Conservation (phyloP, 192 early-diverging fungal genomes). For the Backusella tarrabulga region DNA sequence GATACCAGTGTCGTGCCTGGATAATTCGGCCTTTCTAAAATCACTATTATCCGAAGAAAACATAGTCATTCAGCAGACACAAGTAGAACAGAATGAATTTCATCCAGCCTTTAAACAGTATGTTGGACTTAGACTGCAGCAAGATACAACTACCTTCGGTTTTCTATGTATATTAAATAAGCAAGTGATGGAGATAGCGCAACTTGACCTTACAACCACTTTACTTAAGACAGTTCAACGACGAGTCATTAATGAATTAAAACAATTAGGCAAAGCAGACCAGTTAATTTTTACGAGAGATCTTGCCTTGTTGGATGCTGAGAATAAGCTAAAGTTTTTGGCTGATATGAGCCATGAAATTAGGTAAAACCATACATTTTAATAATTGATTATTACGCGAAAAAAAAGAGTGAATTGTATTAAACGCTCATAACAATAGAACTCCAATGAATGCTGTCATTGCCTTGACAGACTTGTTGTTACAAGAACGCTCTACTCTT, state of each 20-base stretch:
- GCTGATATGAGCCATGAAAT: constrained; percentile 57
- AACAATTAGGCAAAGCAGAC: constrained; percentile 35
- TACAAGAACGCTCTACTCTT: constrained; percentile 43
- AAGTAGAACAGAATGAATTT: not conserved
- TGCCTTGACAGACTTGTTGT: constrained; percentile 47
- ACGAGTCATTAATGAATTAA: constrained; percentile 41
- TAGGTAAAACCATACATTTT: constrained; percentile 22
- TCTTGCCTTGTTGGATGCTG: constrained; percentile 45
- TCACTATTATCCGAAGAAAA: not conserved
- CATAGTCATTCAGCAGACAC: not conserved
- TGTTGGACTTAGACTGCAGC: constrained; percentile 31
- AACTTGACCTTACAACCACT: constrained; percentile 22
- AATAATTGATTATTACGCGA: not conserved
- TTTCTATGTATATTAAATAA: constrained; percentile 28
- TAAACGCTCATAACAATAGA: constrained; percentile 15
- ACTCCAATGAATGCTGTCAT: constrained; percentile 57
- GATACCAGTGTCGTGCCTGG: not conserved
- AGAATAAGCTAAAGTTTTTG: constrained; percentile 55
- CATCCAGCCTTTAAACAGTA: constrained; percentile 23
- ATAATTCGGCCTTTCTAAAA: not conserved
- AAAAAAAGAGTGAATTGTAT: not conserved
- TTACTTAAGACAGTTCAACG: constrained; percentile 34
- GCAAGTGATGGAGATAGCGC: constrained; percentile 18
- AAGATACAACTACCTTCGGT: constrained; percentile 5
- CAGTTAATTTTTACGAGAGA: constrained; percentile 40